phyloP scores from a whole-genome alignment of 2,329 filamentous ascomycete genomes.

The Xylariaceae sp. region DNA sequence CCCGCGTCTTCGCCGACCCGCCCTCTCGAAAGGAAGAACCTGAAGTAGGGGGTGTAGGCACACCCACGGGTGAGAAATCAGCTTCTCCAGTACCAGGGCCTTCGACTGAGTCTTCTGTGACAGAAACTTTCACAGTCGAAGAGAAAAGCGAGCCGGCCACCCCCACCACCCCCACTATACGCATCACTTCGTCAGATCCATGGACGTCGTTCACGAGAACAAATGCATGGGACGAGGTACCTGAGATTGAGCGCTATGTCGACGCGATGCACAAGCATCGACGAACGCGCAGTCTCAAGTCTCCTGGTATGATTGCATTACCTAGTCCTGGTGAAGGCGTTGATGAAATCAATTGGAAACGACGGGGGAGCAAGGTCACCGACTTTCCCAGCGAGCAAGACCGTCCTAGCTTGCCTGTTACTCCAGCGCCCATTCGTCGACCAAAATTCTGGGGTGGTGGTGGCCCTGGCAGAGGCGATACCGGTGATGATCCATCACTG shows the following conservation, averaged over 20 bases:
- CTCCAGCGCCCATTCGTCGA: conserved; percentile 73
- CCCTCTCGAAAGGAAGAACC: conserved; percentile 22
- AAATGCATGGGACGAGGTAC: conserved; percentile 93
- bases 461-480: conserved; percentile 36
- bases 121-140: conserved; percentile 33
- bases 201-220: conserved; percentile 71
- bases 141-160: conserved; percentile 41
- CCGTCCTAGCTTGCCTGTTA: conserved; percentile 84
- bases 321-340: conserved; percentile 23
- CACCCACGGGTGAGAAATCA: conserved; percentile 13
- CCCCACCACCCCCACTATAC: conserved; percentile 45
- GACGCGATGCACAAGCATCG: conserved; percentile 65
- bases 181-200: conserved; percentile 47
- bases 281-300: conserved; percentile 31
- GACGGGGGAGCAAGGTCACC: conserved; percentile 63
- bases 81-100: conserved; percentile 16
- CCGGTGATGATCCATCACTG: conserved; percentile 53
- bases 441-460: conserved; percentile 61
- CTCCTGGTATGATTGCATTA: conserved; percentile 20
- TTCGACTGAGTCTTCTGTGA: conserved; percentile 30
- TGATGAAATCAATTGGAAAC: conserved; percentile 27
- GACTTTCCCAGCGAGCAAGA: conserved; percentile 83
- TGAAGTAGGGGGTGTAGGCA: conserved; percentile 5
- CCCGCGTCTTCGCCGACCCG: conserved; percentile 63
- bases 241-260: conserved; percentile 84